Base-by-base conservation (phyloP, 768 basidiomycete species). In the Coprinopsis strossmayeri region DNA sequence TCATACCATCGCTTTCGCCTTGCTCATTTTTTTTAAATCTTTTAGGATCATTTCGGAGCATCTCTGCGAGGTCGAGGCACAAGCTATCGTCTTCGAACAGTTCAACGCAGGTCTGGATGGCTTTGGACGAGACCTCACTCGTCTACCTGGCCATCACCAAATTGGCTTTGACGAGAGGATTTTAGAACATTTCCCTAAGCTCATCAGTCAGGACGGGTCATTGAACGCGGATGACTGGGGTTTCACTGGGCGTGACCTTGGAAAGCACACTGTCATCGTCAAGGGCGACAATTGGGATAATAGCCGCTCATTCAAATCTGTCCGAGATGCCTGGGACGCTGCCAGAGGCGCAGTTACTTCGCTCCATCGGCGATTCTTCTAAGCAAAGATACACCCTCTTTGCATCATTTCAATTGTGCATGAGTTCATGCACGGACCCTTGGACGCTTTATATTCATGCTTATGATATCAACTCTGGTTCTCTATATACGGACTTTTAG, bases 21-120 rank as follows among this genome's bases (percentile, higher is more conserved):
- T 25, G 25, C 3, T 17, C 5, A n/a, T 46, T 13, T 35, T 21
- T 39, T 40, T 12, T 2, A 24, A 18, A 30, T 48, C 37, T 26
- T 42, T 25, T 9, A 73, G 73, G 58, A 68, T 74, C 57, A 68
- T 74, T 54, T 63, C 67, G 26, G 70, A 75, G 58, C 66, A 69
- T 38, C 65, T 74, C 46, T 77, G 76, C 55, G 72, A 76, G 43
- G 74, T 76, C 39, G 76, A 77, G 52, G 67, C 68, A 20, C 76
- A 77, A 55, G 65, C 65, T 48, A 64, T 72, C 48, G 62, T 69
- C 46, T 69, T 74, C 55, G 62, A 72, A 49, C 72, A 74, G 56
- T 71, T 67, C 64, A 62, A 65, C 52, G 58, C 65, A 15, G 62
- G 67, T 53, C 53, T 74, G 48, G 58, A 62, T 51, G 54, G 64